Evolutionary conservation across 495 filamentous ascomycete genomes (phyloP), one percentile per base, ranked within the genome.

Genomic region (Tuber melanosporum): DNA sequence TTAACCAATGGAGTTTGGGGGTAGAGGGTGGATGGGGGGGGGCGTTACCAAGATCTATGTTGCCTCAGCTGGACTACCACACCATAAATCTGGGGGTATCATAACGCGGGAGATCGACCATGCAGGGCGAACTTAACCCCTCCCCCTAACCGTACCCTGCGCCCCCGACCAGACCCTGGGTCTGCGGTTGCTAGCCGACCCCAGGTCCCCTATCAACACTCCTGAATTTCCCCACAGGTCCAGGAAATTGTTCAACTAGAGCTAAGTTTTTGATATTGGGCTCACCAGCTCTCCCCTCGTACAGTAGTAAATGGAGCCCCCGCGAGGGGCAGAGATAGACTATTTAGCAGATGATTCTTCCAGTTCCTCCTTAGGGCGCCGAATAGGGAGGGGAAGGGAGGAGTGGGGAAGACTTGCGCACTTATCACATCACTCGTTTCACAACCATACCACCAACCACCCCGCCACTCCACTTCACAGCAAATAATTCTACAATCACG

Each of bases 81-180:
- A 66, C n/a, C 26, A 66, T 66, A 66, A n/a, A 66, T 32, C 57
- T n/a, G 57, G 57, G 57, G 57, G 12, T 1, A 32, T 32, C 32
- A 32, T 32, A n/a, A n/a, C n/a, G 57, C 57, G 57, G 57, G 57
- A 66, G 57, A 66, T 66, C 57, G 57, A 66, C 57, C 57, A 32
- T 66, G 57, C 57, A 66, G n/a, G 57, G 14, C 57, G 12, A 57
- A 9, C 49, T 3, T 10, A 57, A 52, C 47, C 20, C 47, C 47
- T 3, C 47, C 19, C 20, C 20, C 47, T 5, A 1, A 52, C 20
- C 47, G 22, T 9, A 52, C 47, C 20, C 20, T 6, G 7, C 7
- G 47, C 20, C 20, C 20, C 22, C 7, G 47, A 52, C 7, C 47
- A 22, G 20, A 52, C 1, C n/a, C 6, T 20, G 8, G 47, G 47